Evolutionary conservation across 1,284 basidiomycete species (phyloP).

Genomic region (Veloboletus limbatus): DNA sequence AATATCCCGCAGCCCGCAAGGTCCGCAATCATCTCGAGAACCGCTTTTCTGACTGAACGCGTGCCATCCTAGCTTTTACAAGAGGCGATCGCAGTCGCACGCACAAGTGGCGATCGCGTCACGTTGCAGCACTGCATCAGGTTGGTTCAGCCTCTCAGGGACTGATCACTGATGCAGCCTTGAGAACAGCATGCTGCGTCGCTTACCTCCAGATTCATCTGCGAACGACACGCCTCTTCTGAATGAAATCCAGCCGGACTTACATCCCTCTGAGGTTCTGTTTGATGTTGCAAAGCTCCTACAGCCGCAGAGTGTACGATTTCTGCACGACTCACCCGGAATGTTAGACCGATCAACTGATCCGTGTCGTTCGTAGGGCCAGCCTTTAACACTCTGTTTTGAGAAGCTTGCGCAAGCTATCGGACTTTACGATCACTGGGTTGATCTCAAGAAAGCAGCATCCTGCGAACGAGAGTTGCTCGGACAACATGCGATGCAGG

Average conservation of each 20-base stretch:
- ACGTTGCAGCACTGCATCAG: constrained; percentile 77
- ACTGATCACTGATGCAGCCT: constrained; percentile 12
- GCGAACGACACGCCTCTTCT: constrained; percentile 46
- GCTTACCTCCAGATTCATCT: constrained; percentile 49
- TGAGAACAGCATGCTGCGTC: constrained; percentile 58
- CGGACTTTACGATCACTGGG: constrained; percentile 69
- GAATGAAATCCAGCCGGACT: constrained; percentile 73
- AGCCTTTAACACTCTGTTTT: constrained; percentile 68
- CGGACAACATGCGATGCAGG: constrained; percentile 69
- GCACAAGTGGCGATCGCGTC: constrained; percentile 65
- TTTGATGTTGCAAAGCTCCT: constrained; percentile 49
- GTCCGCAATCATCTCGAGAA: constrained; percentile 34
- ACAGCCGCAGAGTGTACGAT: constrained; percentile 31
- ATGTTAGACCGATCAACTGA: constrained; percentile 13
- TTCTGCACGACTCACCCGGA: neutral
- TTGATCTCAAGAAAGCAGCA: constrained; percentile 51
- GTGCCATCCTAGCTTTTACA: constrained; percentile 52
- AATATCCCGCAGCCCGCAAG: constrained; percentile 64
- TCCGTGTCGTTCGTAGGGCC: constrained; percentile 47
- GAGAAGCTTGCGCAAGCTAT: constrained; percentile 63
- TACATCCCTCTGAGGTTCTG: constrained; percentile 73
- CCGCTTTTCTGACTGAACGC: constrained; percentile 2
- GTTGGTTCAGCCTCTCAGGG: constrained; percentile 44
- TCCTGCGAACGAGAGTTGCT: constrained; percentile 60
- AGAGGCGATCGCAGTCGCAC: constrained; percentile 71